Evolutionary conservation across 2,329 filamentous ascomycete genomes (phyloP), one percentile per base, ranked within the genome.

Genomic region (Colletotrichum theobromicola): DNA sequence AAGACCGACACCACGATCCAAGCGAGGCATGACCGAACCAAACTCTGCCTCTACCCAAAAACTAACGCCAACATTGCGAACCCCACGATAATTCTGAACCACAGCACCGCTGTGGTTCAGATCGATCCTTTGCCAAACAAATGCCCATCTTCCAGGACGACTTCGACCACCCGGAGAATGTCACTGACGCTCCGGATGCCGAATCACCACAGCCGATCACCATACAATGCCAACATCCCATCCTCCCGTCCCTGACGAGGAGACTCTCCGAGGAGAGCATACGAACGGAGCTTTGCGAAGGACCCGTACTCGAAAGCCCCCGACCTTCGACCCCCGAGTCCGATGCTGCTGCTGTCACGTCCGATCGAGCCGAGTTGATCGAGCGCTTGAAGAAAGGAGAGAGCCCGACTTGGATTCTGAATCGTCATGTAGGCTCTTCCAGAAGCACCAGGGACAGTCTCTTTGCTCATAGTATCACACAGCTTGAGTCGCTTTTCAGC

Each of bases 341-440:
- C 26, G 80, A 81, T 35, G 58, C 73, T 7, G 72, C 78, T 10
- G 78, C 77, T n/a, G 76, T 84, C 15, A 87, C 86, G 42, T 88
- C 87, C 21, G 92, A 95, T 82, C 90, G 96, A 77, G 91, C 92
- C 72, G 93, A 96, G 83, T 87, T 98, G 79, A 98, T 98, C 72
- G 91, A 95, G 83, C 90, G 93, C 77, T 89, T 98, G 77, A 98
- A 98, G 85, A 91, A 90, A 82, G 92, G 92, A 35, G 92, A 95
- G 83, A 94, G 91, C 79, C 93, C 94, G 46, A 91, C 91, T 6
- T 97, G 94, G 94, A 87, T 93, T 50, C 90, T 92, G 32, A 91
- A 88, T 81, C 89, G 89, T 79, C 89, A 90, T 87, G 93, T 91
- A 84, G 68, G 87, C 42, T n/a, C 62, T 18, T 64, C 67, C 21